Evolutionary conservation across 2,329 filamentous ascomycete species (phyloP).

Genomic region (Pseudocercospora ulei): DNA sequence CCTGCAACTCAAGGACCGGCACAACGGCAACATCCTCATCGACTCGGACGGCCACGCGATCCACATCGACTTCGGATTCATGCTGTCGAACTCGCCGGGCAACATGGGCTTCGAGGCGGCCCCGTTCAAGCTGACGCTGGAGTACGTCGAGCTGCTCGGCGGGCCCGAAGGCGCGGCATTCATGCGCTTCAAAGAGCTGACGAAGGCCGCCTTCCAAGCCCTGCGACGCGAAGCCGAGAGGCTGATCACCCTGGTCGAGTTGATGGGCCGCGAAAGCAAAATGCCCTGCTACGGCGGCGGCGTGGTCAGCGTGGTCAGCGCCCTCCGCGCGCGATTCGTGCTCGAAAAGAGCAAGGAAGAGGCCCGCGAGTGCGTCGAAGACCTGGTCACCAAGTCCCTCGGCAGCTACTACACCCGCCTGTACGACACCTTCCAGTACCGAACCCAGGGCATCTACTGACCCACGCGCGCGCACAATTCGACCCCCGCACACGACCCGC

Average conservation of each 20-base stretch:
- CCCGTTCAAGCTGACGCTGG: constrained; percentile 75
- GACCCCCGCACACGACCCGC: too few species aligned
- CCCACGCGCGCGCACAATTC: too few species aligned
- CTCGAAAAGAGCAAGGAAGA: constrained; percentile 73
- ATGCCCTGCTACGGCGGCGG: constrained; percentile 77
- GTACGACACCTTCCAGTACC: constrained; percentile 68
- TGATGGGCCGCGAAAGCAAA: constrained; percentile 74
- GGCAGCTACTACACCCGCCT: constrained; percentile 81
- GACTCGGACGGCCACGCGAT: constrained; percentile 79
- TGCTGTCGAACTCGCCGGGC: constrained; percentile 77
- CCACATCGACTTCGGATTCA: constrained; percentile 84
- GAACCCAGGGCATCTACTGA: constrained; percentile 78
- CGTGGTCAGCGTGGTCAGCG: constrained; percentile 58
- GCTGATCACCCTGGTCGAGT: constrained; percentile 68
- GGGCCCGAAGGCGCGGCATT: constrained; percentile 61
- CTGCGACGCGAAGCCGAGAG: constrained; percentile 68
- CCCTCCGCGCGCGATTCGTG: constrained; percentile 65
- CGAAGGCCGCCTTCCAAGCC: constrained; percentile 77
- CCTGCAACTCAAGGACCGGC: constrained; percentile 72
- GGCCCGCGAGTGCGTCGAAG: constrained; percentile 71
- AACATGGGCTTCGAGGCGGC: constrained; percentile 78
- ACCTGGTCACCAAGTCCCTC: constrained; percentile 68
- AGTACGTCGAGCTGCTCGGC: constrained; percentile 75
- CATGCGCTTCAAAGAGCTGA: constrained; percentile 65
- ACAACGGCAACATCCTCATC: constrained; percentile 78